These are phyloP conservation scores for Moricandia arvensis DNA, from an alignment of 345 rosid species.

Conservation along the genomic window DNA sequence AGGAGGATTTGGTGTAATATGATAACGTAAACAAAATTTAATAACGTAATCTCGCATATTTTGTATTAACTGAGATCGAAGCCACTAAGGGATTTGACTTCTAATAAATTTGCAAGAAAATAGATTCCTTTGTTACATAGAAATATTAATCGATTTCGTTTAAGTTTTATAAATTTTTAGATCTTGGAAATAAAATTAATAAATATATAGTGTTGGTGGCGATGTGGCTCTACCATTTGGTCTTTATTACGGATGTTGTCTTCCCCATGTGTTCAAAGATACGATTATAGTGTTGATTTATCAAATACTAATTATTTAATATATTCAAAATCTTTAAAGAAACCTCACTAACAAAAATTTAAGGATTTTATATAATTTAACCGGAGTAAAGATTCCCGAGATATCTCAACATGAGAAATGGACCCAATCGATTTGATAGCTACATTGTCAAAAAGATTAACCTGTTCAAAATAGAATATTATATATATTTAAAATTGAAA, in stretches of 20 bases:
- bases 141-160: too few species aligned
- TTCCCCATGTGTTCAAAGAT: conserved; percentile 37
- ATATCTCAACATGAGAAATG: conserved; percentile 29
- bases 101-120: not conserved
- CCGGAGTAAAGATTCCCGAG: conserved; percentile 26
- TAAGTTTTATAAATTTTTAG: too few species aligned
- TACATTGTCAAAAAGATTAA: conserved; percentile 9
- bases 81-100: conserved; percentile 17
- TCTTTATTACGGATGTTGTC: conserved; percentile 19
- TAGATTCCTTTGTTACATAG: too few species aligned
- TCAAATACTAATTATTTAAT: not conserved
- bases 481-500: not conserved
- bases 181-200: too few species aligned
- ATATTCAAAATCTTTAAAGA: not conserved
- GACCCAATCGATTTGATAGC: conserved; percentile 26
- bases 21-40: too few species aligned
- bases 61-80: conserved; percentile 19
- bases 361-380: conserved; percentile 28
- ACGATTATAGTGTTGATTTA: conserved; percentile 15
- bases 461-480: not conserved
- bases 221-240: conserved; percentile 34
- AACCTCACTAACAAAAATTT: conserved; percentile 25
- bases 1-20: too few species aligned
- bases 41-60: conserved; percentile 10
- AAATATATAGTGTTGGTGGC: conserved; percentile 29